phyloP scores from a whole-genome alignment of 2,329 filamentous ascomycete species.

The Sclerotinia trifoliorum region DNA sequence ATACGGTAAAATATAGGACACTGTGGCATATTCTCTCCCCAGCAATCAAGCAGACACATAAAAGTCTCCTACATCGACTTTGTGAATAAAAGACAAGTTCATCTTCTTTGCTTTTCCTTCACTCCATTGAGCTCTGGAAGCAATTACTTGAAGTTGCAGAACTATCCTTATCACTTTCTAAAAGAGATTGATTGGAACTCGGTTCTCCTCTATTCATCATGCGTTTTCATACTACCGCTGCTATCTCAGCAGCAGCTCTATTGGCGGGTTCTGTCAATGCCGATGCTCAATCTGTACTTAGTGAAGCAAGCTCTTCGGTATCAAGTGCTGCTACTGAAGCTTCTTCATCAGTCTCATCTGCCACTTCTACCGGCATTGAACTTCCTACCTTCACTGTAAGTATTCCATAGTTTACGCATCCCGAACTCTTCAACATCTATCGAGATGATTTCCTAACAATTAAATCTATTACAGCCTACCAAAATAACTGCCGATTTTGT shows the following conservation, averaged over 20 bases:
- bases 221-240: conserved; percentile 80
- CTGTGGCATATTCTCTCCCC: conserved; percentile 24
- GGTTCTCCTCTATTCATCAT: conserved; percentile 48
- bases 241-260: conserved; percentile 71
- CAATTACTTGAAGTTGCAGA: conserved; percentile 29
- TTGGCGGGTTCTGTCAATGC: conserved; percentile 68
- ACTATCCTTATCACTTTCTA: conserved; percentile 25
- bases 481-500: conserved; percentile 89
- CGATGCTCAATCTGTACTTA: conserved; percentile 58
- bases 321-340: conserved; percentile 41
- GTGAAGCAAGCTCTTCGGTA: conserved; percentile 46
- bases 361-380: conserved; percentile 58
- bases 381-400: conserved; percentile 87
- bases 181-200: conserved; percentile 28
- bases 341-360: conserved; percentile 41
- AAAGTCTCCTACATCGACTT: conserved; percentile 14
- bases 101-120: conserved; percentile 24
- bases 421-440: conserved; percentile 29
- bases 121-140: conserved; percentile 36
- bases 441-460: conserved; percentile 5
- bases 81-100: not conserved
- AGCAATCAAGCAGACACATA: conserved; percentile 22
- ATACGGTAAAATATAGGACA: conserved; percentile 23
- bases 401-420: conserved; percentile 9
- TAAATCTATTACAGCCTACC: conserved; percentile 63